Percentiles rank a stretch among this genome's conserved stretches.
phyloP scores from a whole-genome alignment of 2,329 filamentous ascomycete genomes.

The Fusarium falciforme region DNA sequence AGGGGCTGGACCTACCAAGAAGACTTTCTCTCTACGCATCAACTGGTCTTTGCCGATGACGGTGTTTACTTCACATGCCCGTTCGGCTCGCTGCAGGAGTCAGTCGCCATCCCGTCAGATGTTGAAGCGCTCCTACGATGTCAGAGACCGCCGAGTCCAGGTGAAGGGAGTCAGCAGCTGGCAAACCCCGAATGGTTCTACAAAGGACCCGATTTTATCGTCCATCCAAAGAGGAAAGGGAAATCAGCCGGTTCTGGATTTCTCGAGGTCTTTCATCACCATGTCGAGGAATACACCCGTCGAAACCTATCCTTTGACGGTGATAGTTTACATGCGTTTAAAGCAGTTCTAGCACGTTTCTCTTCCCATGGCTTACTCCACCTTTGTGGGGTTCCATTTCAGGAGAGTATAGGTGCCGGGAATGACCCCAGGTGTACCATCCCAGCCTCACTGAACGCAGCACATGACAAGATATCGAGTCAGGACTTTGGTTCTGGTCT shows the following conservation, averaged over 20 bases:
- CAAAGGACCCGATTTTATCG: not conserved
- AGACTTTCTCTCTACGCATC: not conserved
- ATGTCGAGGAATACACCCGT: not conserved
- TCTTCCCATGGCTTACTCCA: not conserved
- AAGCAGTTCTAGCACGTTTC: not conserved
- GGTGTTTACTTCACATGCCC: not conserved
- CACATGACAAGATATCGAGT: not conserved
- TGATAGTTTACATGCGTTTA: not conserved
- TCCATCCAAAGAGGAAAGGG: not conserved
- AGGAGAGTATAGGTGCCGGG: not conserved
- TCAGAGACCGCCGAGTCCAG: not conserved
- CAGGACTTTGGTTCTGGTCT: not conserved
- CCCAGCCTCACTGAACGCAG: not conserved
- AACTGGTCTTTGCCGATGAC: not conserved
- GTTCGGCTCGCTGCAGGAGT: not conserved
- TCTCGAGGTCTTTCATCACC: not conserved
- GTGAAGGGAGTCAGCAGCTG: not conserved
- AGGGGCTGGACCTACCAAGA: not conserved
- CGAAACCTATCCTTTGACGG: not conserved
- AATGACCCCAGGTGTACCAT: not conserved
- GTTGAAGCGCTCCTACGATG: not conserved
- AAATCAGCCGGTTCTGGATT: not conserved
- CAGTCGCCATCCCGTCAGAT: not conserved
- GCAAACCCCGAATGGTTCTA: not conserved
- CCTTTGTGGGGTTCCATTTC: not conserved